phyloP scores from a whole-genome alignment of 1,284 basidiomycete genomes.

The Tilletia walkeri region DNA sequence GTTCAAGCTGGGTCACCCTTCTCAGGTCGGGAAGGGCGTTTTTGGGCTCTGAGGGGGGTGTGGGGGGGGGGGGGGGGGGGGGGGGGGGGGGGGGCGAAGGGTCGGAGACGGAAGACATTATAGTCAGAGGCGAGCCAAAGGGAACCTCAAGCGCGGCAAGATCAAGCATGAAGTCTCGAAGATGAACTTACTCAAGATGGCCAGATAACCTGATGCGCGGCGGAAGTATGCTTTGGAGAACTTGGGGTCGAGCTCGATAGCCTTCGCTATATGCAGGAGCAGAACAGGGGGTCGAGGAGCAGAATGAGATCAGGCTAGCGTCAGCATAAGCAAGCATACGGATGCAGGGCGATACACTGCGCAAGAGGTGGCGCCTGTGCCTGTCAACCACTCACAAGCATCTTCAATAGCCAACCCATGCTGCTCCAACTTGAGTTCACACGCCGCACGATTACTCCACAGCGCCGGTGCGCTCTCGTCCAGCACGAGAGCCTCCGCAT shows the following conservation, averaged over 20 bases:
- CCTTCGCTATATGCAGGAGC: slow-evolving; percentile 64
- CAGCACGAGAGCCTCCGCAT: slow-evolving; percentile 45
- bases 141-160: too few species aligned
- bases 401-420: slow-evolving; percentile 54
- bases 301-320: too few species aligned
- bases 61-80: background rate
- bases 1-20: slow-evolving; percentile 75
- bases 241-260: slow-evolving; percentile 81
- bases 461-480: slow-evolving; percentile 41
- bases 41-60: slow-evolving; percentile 41
- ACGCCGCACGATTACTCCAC: slow-evolving; percentile 52
- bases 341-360: background rate
- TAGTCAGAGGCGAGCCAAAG: too few species aligned
- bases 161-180: slow-evolving; percentile 64
- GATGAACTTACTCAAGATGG: slow-evolving; percentile 63
- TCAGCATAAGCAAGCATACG: background rate
- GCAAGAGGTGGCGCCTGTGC: background rate
- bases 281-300: background rate
- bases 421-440: slow-evolving; percentile 55
- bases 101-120: background rate
- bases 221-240: slow-evolving; percentile 92
- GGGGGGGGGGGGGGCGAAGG: background rate
- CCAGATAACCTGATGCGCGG: slow-evolving; percentile 85
- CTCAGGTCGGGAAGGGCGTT: slow-evolving; percentile 47
- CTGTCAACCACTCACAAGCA: slow-evolving; percentile 27